Conservation (phyloP, 495 filamentous ascomycete species). For the Aspergillus ellipticus region DNA sequence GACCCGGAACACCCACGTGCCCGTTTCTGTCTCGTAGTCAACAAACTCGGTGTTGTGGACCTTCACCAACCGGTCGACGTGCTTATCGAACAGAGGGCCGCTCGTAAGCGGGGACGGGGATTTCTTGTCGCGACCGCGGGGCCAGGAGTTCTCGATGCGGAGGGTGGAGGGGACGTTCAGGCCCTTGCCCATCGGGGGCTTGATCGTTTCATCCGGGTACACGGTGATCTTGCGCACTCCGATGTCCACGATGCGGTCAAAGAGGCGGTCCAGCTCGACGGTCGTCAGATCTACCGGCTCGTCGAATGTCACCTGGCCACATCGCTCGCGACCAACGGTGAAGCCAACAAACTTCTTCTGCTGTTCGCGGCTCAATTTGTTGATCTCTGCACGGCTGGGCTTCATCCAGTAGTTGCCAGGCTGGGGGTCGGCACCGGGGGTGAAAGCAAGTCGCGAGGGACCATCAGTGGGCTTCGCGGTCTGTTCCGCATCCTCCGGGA, state of each 20-base stretch:
- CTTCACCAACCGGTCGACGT: conserved; percentile 73
- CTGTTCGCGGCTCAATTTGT: conserved; percentile 68
- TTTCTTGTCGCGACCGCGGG: conserved; percentile 62
- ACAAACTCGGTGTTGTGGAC: conserved; percentile 78
- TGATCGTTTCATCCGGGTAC: conserved; percentile 69
- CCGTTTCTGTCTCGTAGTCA: conserved; percentile 69
- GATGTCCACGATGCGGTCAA: conserved; percentile 68
- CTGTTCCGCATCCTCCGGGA: conserved; percentile 62
- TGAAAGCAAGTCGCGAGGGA: conserved; percentile 27
- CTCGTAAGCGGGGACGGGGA: conserved; percentile 50
- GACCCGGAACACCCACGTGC: conserved; percentile 87
- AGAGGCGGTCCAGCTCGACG: conserved; percentile 68
- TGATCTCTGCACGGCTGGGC: conserved; percentile 66
- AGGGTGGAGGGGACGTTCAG: conserved; percentile 89
- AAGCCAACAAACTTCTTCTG: conserved; percentile 67
- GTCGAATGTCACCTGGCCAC: conserved; percentile 77
- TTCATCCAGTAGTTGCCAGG: conserved; percentile 82
- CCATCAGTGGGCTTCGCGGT: conserved; percentile 27
- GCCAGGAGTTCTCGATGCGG: conserved; percentile 84
- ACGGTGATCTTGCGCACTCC: conserved; percentile 75
- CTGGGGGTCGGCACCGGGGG: conserved; percentile 48
- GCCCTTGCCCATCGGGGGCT: conserved; percentile 77
- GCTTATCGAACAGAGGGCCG: conserved; percentile 64
- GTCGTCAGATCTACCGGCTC: conserved; percentile 73
- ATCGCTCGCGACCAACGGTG: conserved; percentile 73